Base-by-base conservation (phyloP, 371 early-diverging fungal species). In the Mucor piriformis region DNA sequence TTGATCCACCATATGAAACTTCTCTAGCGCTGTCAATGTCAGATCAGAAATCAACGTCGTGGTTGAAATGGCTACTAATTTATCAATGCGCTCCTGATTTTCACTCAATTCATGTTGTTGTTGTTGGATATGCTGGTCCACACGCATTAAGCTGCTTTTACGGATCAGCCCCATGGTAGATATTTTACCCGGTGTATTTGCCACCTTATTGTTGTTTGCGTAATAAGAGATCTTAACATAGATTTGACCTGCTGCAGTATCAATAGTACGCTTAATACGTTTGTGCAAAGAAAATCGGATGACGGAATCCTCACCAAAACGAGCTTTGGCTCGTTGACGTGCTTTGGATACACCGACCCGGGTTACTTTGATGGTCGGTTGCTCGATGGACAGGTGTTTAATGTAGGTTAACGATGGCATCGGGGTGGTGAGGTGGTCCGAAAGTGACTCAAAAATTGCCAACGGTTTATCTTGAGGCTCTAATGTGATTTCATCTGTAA, bases 361-460 rank as follows among this genome's bases (percentile, higher is more conserved):
- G 34, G 65, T 73, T 8, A 70, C 69, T 54, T 77, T 66, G 21
- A 69, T 64, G 0, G 69, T 63, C 0, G 75, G 64, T 6, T 66
- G 59, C n/a, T 71, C 64, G 35, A 70, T 71, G 1, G 72, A 70
- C 10, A 74, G 38, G 12, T 70, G 69, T 35, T 74, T 76, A 3
- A 76, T 66, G 37, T 72, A 69, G 0, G 71, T 70, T 21, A 80
- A 55, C 6, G 81, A 80, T 18, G 86, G 86, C 74, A 85, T 70
- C 4, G 86, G 86, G 13, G 83, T 83, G 0, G 83, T 85, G 25
- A 83, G 69, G 66, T 83, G 84, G 12, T 79, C 77, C n/a, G 76
- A 83, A 2, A 85, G 62, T 8, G 86, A 81, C 48, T 82, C 80
- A 54, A 80, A 85, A n/a, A 85, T 85, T 2, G 80, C 68, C 54